Evolutionary conservation across 768 basidiomycete species (phyloP).

Genomic region (Serendipita sp.): DNA sequence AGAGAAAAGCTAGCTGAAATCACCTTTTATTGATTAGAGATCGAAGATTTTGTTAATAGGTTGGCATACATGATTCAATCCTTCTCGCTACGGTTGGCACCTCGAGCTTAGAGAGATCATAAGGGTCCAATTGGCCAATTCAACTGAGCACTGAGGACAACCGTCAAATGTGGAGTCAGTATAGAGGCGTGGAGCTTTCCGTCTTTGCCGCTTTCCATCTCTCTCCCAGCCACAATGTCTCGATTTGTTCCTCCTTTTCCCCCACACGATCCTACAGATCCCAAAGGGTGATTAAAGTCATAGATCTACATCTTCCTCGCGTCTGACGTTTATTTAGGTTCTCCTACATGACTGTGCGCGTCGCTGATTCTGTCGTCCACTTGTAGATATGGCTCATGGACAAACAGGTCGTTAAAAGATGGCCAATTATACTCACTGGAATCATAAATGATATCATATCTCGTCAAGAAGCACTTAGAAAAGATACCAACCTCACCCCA

Average conservation of each 20-base stretch:
- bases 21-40: too few relatives aligned
- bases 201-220: too few relatives aligned
- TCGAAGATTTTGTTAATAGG: too few relatives aligned
- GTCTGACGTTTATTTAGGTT: background rate
- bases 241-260: conserved; percentile 27
- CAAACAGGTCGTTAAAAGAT: conserved; percentile 10
- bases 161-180: too few relatives aligned
- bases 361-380: conserved; percentile 58
- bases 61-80: too few relatives aligned
- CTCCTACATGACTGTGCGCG: conserved; percentile 22
- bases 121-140: too few relatives aligned
- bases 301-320: background rate
- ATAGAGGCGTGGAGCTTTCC: too few relatives aligned
- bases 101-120: too few relatives aligned
- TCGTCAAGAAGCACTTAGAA: background rate
- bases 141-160: too few relatives aligned
- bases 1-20: too few relatives aligned
- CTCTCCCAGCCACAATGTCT: background rate
- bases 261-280: conserved; percentile 64
- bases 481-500: conserved; percentile 17
- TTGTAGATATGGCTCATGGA: conserved; percentile 39
- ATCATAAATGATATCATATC: conserved; percentile 52
- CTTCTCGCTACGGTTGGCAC: too few relatives aligned
- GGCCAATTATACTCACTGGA: conserved; percentile 58
- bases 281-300: conserved; percentile 31